Conservation (phyloP, 371 early-diverging fungal genomes). For the Syncephalastrum racemosum region DNA sequence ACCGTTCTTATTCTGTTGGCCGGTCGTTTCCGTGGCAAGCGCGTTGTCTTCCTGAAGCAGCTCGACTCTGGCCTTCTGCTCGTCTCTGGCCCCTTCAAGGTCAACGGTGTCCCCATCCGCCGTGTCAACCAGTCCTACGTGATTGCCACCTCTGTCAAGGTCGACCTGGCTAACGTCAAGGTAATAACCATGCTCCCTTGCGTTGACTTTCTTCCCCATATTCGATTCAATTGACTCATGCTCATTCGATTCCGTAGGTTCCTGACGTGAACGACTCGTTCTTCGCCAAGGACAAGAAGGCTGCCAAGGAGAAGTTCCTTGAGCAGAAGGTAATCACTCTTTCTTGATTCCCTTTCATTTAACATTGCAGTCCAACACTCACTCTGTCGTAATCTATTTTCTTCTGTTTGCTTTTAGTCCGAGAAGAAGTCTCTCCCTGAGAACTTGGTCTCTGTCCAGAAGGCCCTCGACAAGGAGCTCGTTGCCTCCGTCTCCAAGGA, state of each 20-base stretch:
- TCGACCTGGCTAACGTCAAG: conserved; percentile 80
- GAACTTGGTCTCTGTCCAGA: conserved; percentile 81
- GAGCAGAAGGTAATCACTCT: conserved; percentile 1
- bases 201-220: not conserved
- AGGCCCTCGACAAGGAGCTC: conserved; percentile 83
- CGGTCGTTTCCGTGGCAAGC: conserved; percentile 96
- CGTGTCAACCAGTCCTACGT: conserved; percentile 98
- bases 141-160: conserved; percentile 96
- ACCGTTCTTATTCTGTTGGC: conserved; percentile 95
- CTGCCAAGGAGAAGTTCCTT: too few species aligned
- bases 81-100: conserved; percentile 95
- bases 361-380: too few species aligned
- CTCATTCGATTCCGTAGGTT: too few species aligned
- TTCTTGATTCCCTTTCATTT: conserved; percentile 4
- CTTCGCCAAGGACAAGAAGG: too few species aligned
- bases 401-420: conserved; percentile 14
- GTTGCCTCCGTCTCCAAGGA: conserved; percentile 80
- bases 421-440: conserved; percentile 71
- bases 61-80: conserved; percentile 90
- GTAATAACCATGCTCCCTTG: conserved; percentile 25
- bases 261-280: too few species aligned
- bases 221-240: too few species aligned
- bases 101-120: conserved; percentile 97
- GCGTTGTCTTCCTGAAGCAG: conserved; percentile 97
- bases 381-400: conserved; percentile 1